Base-by-base conservation (phyloP, 129 eudicot species). In the Tanacetum coccineum region DNA sequence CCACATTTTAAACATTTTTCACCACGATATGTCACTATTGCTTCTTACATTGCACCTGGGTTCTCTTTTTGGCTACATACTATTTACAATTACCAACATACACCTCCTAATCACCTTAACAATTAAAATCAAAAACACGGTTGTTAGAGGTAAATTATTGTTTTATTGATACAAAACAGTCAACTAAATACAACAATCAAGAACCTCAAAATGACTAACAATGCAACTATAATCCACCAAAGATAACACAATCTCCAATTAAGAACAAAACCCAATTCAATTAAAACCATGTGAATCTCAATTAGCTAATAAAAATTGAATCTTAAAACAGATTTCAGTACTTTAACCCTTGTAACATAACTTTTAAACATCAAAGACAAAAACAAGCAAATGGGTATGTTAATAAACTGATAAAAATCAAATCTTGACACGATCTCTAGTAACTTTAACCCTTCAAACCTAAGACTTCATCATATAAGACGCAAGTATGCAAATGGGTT, bases 41-140 rank as follows among this genome's bases (percentile, higher is more conserved):
- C 49, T 20, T 21, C 30, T 48, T 76, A 15, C 82, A 77, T 77
- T 77, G 76, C 20, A 67, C 74, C 76, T 64, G 74, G 50, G 39
- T 70, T 40, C 25, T 71, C 68, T 72, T 22, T 60, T 76, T 71
- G 70, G 79, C 60, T 59, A 53, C 46, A 58, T 32, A 62, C 50
- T 14, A 57, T 19, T 65, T 30, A 59, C 47, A 70, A 59, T 51
- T 67, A 47, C 78, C 49, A 67, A 46, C 75, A 50, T 56, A 45
- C 46, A 56, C 3, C 57, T 18, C 40, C 39, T 25, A 60, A 39
- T 66, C 48, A 66, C 73, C 78, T 61, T 62, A 66, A 42, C 20
- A 32, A 49, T 17, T 67, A 28, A 61, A 59, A 21, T 36, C 17
- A 48, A 59, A 74, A 56, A 39, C 4, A 51, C 17, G 0, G 9